phyloP scores from a whole-genome alignment of 352 stramenopile species.

The Halophytophthora batemanensis region DNA sequence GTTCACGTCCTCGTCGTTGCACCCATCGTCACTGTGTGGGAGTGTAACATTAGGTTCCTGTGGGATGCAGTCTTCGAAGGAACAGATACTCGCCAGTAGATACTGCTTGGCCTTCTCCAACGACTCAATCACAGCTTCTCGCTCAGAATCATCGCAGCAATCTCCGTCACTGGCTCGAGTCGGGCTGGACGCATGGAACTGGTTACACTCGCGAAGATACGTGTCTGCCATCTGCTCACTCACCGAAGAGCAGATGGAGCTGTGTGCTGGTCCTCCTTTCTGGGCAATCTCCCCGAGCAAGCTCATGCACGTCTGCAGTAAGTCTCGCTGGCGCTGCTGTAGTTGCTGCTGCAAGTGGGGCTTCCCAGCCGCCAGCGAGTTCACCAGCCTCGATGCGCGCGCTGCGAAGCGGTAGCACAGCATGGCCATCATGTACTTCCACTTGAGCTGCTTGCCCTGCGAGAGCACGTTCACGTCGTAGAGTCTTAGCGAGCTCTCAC shows the following conservation, averaged over 20 bases:
- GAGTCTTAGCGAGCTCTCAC: slow-evolving; percentile 71
- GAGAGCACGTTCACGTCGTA: slow-evolving; percentile 85
- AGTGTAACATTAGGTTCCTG: slow-evolving; percentile 25
- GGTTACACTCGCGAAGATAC: slow-evolving; percentile 62
- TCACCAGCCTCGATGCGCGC: slow-evolving; percentile 59
- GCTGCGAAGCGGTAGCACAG: slow-evolving; percentile 84
- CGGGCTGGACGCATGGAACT: slow-evolving; percentile 17
- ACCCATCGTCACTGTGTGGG: slow-evolving; percentile 26
- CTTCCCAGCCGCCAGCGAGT: slow-evolving; percentile 51
- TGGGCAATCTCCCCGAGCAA: slow-evolving; percentile 71
- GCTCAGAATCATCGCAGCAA: not conserved
- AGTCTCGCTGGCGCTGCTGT: slow-evolving; percentile 67
- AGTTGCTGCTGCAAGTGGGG: slow-evolving; percentile 63
- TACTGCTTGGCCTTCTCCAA: slow-evolving; percentile 63
- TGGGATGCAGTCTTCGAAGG: slow-evolving; percentile 68
- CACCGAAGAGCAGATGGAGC: slow-evolving; percentile 76
- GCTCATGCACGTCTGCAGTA: slow-evolving; percentile 72
- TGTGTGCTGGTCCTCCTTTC: slow-evolving; percentile 53
- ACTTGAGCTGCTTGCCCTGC: slow-evolving; percentile 82
- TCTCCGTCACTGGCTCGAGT: not conserved
- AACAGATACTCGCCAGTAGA: slow-evolving; percentile 59
- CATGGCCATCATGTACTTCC: slow-evolving; percentile 92
- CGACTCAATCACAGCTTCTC: slow-evolving; percentile 24
- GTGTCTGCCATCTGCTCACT: slow-evolving; percentile 81
- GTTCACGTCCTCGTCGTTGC: slow-evolving; percentile 12